Evolutionary conservation across 164 flowering plant genomes (phyloP).

Genomic region (Malania oleifera): DNA sequence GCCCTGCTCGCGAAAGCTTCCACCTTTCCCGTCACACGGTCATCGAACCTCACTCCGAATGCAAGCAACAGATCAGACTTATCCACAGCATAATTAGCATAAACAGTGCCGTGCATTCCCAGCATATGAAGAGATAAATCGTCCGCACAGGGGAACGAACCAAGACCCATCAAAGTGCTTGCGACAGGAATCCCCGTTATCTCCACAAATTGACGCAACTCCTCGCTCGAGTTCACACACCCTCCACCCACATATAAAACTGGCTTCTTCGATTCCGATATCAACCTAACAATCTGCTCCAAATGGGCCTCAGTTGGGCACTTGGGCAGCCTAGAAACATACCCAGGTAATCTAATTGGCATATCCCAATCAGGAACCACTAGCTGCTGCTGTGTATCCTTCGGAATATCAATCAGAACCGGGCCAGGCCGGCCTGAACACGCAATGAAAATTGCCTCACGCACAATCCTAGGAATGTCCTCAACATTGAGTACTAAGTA

Average conservation of each 20-base stretch:
- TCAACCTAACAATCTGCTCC: constrained; percentile 49
- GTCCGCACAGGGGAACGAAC: constrained; percentile 32
- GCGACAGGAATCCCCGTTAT: constrained; percentile 68
- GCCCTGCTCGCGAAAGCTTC: constrained; percentile 73
- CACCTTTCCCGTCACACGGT: constrained; percentile 65
- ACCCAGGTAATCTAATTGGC: constrained; percentile 42
- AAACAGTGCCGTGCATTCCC: constrained; percentile 81
- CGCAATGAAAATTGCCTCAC: constrained; percentile 54
- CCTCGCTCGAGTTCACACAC: constrained; percentile 57
- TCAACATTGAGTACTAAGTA: constrained; percentile 59
- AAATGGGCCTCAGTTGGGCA: constrained; percentile 24
- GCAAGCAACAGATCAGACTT: constrained; percentile 57
- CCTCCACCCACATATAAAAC: constrained; percentile 71
- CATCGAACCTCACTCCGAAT: constrained; percentile 71
- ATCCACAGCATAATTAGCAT: constrained; percentile 69
- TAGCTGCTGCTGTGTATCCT: constrained; percentile 59
- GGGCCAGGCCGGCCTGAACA: constrained; percentile 61
- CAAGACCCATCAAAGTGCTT: constrained; percentile 76
- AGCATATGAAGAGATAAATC: constrained; percentile 57
- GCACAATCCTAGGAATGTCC: constrained; percentile 52
- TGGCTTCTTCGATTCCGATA: constrained; percentile 54
- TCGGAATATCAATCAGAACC: constrained; percentile 62
- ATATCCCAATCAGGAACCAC: constrained; percentile 48
- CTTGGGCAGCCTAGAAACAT: constrained; percentile 43
- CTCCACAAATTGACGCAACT: constrained; percentile 49